phyloP scores from a whole-genome alignment of 345 rosid species.

The Populus pruinosa region DNA sequence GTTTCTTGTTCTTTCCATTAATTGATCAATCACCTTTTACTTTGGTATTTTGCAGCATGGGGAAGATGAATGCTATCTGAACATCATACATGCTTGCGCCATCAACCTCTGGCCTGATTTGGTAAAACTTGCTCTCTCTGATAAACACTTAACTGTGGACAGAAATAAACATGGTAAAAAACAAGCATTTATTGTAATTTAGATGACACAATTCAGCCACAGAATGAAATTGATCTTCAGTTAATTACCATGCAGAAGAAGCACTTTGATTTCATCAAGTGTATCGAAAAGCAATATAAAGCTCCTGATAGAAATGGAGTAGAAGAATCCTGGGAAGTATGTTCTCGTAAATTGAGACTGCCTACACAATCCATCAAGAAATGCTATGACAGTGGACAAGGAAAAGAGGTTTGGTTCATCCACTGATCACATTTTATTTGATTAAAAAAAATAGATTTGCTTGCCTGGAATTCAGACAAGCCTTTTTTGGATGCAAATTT shows the following conservation, averaged over 20 bases:
- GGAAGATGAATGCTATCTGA: background rate
- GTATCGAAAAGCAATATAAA: background rate
- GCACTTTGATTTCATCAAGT: conserved; percentile 3
- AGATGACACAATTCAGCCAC: background rate
- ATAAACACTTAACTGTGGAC: background rate
- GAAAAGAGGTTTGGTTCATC: background rate
- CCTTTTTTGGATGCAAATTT: too few relatives aligned
- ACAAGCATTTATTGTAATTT: too few relatives aligned
- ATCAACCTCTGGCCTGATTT: conserved; percentile 3
- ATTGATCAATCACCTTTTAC: background rate
- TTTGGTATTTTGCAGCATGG: background rate
- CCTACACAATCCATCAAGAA: background rate
- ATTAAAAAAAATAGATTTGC: background rate
- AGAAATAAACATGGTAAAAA: too few relatives aligned
- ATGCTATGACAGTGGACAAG: background rate
- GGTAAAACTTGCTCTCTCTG: background rate
- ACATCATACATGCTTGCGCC: background rate
- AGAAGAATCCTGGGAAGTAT: background rate
- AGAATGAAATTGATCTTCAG: too few relatives aligned
- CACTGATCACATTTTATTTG: background rate
- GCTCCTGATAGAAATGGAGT: background rate
- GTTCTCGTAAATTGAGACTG: background rate
- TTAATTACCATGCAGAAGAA: background rate
- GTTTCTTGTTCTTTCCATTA: background rate
- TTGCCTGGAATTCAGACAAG: background rate